Conservation (phyloP, 306 rosid species). For the Prunus mira region DNA sequence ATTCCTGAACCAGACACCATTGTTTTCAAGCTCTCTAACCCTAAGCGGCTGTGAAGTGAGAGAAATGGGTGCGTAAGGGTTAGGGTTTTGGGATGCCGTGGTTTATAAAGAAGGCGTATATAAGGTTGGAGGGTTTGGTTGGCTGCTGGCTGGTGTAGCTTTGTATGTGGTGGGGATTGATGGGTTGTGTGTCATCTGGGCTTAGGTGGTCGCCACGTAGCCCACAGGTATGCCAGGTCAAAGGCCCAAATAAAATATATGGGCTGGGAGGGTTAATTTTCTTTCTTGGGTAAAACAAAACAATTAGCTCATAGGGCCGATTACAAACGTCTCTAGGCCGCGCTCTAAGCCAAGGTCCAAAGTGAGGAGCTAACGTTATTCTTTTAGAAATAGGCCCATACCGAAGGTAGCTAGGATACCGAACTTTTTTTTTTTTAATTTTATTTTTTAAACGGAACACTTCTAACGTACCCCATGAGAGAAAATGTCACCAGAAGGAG, state of each 20-base stretch:
- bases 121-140: background rate
- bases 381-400: too few relatives aligned
- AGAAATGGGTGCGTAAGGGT: background rate
- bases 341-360: too few relatives aligned
- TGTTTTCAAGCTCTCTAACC: background rate
- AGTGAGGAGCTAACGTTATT: too few relatives aligned
- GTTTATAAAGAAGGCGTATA: background rate
- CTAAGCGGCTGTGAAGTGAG: conserved; percentile 17
- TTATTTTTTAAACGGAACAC: too few relatives aligned
- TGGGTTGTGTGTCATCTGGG: background rate
- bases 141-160: background rate
- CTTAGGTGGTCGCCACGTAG: background rate
- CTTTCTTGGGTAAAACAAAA: too few relatives aligned
- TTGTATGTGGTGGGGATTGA: background rate
- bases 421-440: too few relatives aligned
- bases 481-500: too few relatives aligned
- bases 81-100: conserved; percentile 3
- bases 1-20: conserved; percentile 77
- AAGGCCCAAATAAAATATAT: background rate
- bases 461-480: too few relatives aligned
- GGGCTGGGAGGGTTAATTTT: too few relatives aligned
- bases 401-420: too few relatives aligned
- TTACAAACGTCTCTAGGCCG: too few relatives aligned
- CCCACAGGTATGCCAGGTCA: background rate
- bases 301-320: too few relatives aligned